These are phyloP conservation scores for Solanum medicagineum DNA, from an alignment of 257 asterid species.

Conservation along the genomic window DNA sequence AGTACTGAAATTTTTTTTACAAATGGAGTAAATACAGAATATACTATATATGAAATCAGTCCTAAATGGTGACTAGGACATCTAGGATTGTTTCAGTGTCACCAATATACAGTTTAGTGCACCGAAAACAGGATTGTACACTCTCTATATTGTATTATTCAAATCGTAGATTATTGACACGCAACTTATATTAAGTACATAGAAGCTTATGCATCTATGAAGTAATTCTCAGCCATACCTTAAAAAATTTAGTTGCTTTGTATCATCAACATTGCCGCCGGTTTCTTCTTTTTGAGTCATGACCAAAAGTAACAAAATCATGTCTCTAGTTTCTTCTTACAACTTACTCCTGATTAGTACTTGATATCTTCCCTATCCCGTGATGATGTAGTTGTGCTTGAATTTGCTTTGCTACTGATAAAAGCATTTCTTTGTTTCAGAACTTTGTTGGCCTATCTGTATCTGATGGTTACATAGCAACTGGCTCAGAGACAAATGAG, in stretches of 20 bases:
- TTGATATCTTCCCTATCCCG: not conserved
- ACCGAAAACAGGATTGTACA: not conserved
- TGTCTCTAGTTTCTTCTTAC: not conserved
- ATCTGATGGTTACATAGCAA: conserved; percentile 93
- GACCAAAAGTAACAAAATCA: not conserved
- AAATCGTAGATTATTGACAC: not conserved
- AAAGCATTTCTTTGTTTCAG: conserved; percentile 31
- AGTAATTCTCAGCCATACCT: not conserved
- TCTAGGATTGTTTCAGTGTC: too few relatives aligned
- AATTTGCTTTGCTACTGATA: not conserved
- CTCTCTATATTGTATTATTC: not conserved
- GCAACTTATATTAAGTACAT: not conserved
- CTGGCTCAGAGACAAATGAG: conserved; percentile 97
- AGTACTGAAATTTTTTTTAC: too few relatives aligned
- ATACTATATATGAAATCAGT: too few relatives aligned
- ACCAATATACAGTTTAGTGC: too few relatives aligned
- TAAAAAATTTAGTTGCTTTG: not conserved
- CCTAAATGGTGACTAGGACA: too few relatives aligned
- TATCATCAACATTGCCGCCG: not conserved
- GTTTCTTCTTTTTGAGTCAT: not conserved
- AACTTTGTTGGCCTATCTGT: conserved; percentile 93
- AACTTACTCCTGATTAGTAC: not conserved
- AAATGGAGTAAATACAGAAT: too few relatives aligned
- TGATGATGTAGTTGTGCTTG: not conserved
- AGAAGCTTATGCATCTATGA: not conserved